Percentiles rank a stretch among this genome's conserved stretches.
Conservation (phyloP, 1,284 basidiomycete genomes). For the Cutaneotrichosporon curvatum region DNA sequence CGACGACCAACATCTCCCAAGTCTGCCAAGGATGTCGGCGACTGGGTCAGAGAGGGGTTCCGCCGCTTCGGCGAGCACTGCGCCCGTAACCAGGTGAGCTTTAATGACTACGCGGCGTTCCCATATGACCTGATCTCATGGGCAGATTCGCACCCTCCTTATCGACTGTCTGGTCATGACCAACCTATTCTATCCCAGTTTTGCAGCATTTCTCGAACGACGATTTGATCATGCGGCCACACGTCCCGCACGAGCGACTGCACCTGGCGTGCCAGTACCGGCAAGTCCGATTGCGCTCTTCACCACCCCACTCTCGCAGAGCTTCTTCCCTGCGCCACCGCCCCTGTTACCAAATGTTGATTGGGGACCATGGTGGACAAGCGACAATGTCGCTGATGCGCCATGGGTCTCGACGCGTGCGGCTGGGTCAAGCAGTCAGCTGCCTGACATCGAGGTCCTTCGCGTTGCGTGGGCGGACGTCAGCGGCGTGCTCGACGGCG, state of each 20-base stretch:
- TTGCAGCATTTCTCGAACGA: conserved; percentile 67
- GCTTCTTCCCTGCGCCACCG: conserved; percentile 30
- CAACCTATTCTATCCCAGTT: conserved; percentile 85
- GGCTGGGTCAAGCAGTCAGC: not conserved
- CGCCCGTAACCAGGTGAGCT: conserved; percentile 43
- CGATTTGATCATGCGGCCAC: conserved; percentile 13
- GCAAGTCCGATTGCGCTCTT: conserved; percentile 5
- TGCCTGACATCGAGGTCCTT: conserved; percentile 24
- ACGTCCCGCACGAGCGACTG: not conserved
- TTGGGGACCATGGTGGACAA: conserved; percentile 37
- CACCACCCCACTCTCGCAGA: conserved; percentile 5
- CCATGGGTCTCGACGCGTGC: conserved; percentile 6
- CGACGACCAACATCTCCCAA: not conserved
- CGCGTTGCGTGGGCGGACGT: conserved; percentile 41
- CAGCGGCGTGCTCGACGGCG: conserved; percentile 34
- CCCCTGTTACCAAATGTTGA: conserved; percentile 34
- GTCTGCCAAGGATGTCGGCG: conserved; percentile 9
- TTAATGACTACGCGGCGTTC: not conserved
- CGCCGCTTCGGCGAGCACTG: conserved; percentile 45
- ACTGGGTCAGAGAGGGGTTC: conserved; percentile 21
- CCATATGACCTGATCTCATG: conserved; percentile 44
- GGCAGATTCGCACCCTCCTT: conserved; percentile 86
- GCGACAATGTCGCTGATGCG: conserved; percentile 15
- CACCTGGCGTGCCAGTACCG: not conserved
- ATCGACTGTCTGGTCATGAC: conserved; percentile 92